These are phyloP conservation scores for Papiliotrema nemorosa DNA, from an alignment of 1,284 basidiomycete species.

Conservation along the genomic window DNA sequence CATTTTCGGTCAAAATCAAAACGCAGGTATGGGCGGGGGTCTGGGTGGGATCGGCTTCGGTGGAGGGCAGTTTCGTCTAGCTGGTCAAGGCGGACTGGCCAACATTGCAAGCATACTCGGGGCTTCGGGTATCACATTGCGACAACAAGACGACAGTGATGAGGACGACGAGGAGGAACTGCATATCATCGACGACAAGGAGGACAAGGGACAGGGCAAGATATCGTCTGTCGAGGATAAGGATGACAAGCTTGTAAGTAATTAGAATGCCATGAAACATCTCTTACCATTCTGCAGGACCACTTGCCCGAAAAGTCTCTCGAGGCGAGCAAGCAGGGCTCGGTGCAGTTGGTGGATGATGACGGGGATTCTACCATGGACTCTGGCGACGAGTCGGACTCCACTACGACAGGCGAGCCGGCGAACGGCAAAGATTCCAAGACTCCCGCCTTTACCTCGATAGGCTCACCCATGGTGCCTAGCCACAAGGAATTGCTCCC, in stretches of 20 bases:
- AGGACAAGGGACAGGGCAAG: conserved; percentile 1
- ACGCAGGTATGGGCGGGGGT: conserved; percentile 10
- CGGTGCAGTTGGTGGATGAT: conserved; percentile 45
- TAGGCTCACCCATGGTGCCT: conserved; percentile 40
- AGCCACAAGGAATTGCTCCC: conserved; percentile 32
- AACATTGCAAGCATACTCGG: conserved; percentile 47
- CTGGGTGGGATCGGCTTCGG: not conserved
- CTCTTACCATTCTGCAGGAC: conserved; percentile 1
- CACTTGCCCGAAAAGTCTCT: not conserved
- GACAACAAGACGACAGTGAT: conserved; percentile 35
- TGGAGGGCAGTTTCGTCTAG: conserved; percentile 32
- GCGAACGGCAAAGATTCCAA: conserved; percentile 11
- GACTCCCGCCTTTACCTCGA: conserved; percentile 35
- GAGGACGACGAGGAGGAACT: conserved; percentile 37
- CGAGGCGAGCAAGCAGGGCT: conserved; percentile 15
- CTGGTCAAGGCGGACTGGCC: conserved; percentile 40
- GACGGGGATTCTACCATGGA: conserved; percentile 56
- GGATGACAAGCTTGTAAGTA: conserved; percentile 22
- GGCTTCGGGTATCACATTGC: conserved; percentile 41
- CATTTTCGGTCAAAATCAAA: conserved; percentile 37
- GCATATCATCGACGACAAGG: conserved; percentile 23
- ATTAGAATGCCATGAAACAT: not conserved
- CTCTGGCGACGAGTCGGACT: conserved; percentile 56
- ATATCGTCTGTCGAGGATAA: not conserved
- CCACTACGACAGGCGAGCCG: conserved; percentile 53